These are phyloP conservation scores for Linnemannia zychae DNA, from an alignment of 192 early-diverging fungal species.

Conservation along the genomic window DNA sequence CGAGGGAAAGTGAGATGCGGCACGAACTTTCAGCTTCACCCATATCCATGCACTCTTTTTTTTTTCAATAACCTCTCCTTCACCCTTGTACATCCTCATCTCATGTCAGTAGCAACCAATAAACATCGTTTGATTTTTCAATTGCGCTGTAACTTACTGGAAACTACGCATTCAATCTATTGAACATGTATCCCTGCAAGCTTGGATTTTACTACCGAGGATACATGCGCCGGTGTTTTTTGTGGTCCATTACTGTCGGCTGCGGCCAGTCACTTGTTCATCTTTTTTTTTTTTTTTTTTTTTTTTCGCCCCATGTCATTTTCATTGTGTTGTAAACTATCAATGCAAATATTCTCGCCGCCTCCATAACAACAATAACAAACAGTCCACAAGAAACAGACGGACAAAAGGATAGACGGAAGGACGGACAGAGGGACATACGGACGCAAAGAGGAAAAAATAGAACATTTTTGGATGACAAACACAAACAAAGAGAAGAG, in stretches of 20 bases:
- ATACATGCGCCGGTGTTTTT: neutral
- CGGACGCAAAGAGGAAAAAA: neutral
- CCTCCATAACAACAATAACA: neutral
- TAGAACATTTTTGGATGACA: neutral
- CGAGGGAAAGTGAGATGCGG: too few species aligned
- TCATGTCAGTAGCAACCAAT: neutral
- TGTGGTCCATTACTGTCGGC: neutral
- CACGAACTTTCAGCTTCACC: too few species aligned
- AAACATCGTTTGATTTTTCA: neutral
- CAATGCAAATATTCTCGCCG: neutral
- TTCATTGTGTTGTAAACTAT: neutral
- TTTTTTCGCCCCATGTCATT: neutral
- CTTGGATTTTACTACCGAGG: too few species aligned
- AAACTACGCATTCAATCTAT: too few species aligned
- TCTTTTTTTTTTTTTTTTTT: neutral
- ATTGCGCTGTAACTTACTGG: neutral
- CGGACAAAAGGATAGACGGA: neutral
- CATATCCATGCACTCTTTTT: too few species aligned
- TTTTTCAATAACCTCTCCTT: too few species aligned
- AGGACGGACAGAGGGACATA: neutral
- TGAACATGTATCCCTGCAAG: neutral
- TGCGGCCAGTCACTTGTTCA: neutral
- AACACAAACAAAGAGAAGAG: neutral
- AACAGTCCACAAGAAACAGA: too few species aligned
- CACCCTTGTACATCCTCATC: neutral